A percentile compares a stretch with the other conserved stretches of the same genome.
Conservation (phyloP, 352 stramenopile species). For the Phytopythium boreale region DNA sequence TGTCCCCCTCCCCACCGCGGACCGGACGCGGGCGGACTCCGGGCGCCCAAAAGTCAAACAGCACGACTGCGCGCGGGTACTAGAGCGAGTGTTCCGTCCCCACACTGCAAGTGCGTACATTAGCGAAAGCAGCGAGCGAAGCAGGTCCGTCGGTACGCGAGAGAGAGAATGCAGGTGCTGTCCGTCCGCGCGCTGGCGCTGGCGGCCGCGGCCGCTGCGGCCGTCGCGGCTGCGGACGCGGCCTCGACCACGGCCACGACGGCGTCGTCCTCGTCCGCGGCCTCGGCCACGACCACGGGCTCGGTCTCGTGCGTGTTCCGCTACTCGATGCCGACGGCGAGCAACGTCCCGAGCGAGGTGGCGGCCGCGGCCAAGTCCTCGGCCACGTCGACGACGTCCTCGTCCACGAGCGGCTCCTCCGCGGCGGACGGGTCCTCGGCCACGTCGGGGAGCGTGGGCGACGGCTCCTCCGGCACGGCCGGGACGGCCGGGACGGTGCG, state of each 20-base stretch:
- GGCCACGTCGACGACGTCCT: constrained; percentile 4
- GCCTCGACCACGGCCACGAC: constrained; percentile 21
- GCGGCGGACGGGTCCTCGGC: constrained; percentile 2
- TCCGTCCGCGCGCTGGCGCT: constrained; percentile 4
- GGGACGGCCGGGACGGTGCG: constrained; percentile 5
- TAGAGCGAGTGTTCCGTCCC: background rate
- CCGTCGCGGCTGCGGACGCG: constrained; percentile 29
- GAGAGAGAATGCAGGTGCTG: constrained; percentile 5
- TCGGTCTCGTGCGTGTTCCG: constrained; percentile 48
- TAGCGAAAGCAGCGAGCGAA: background rate
- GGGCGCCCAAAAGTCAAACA: background rate
- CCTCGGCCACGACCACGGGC: constrained; percentile 10
- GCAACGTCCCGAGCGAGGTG: constrained; percentile 35
- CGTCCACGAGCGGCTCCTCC: constrained; percentile 18
- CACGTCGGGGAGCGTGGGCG: background rate
- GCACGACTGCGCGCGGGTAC: background rate
- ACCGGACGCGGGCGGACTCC: too few relatives aligned
- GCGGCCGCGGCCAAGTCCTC: constrained; percentile 14
- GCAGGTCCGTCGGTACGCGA: too few relatives aligned
- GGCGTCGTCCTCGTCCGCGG: constrained; percentile 25
- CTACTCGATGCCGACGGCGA: constrained; percentile 52
- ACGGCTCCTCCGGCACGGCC: constrained; percentile 7
- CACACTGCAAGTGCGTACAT: too few relatives aligned
- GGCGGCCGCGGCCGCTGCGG: constrained; percentile 11
- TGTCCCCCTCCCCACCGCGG: too few relatives aligned